These are phyloP conservation scores for Penicillium steckii DNA, from an alignment of 495 filamentous ascomycete species.

Conservation along the genomic window DNA sequence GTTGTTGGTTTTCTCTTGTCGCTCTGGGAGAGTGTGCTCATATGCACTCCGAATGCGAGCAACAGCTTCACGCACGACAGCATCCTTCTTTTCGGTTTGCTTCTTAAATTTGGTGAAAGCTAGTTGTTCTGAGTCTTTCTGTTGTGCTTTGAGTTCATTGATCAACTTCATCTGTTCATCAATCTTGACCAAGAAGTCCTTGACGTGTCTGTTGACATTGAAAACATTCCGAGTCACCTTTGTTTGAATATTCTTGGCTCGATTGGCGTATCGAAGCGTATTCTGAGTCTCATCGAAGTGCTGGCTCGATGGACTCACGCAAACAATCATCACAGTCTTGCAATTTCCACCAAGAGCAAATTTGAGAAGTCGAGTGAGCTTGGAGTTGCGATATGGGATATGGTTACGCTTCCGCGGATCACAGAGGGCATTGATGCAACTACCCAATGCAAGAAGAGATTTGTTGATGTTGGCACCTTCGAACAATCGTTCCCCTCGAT, in stretches of 20 bases:
- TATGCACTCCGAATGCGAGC: constrained; percentile 77
- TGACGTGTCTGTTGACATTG: constrained; percentile 98
- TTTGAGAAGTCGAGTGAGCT: constrained; percentile 92
- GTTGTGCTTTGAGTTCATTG: constrained; percentile 88
- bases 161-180: constrained; percentile 93
- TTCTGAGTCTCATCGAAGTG: constrained; percentile 99
- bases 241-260: constrained; percentile 99
- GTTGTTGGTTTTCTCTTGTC: constrained; percentile 71
- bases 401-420: constrained; percentile 91
- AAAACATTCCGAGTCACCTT: constrained; percentile 98
- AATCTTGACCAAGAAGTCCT: constrained; percentile 97
- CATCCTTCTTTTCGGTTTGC: constrained; percentile 78
- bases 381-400: constrained; percentile 96
- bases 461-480: constrained; percentile 99
- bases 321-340: constrained; percentile 99
- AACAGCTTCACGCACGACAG: constrained; percentile 77
- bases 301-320: constrained; percentile 91
- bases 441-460: constrained; percentile 88
- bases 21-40: constrained; percentile 75
- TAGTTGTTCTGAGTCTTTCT: constrained; percentile 82
- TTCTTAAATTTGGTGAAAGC: constrained; percentile 91
- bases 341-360: constrained; percentile 98
- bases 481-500: constrained; percentile 83
- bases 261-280: constrained; percentile 93
- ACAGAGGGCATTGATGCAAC: constrained; percentile 98